phyloP scores from a whole-genome alignment of 2,329 filamentous ascomycete genomes.

The Cladosporium sp. region DNA sequence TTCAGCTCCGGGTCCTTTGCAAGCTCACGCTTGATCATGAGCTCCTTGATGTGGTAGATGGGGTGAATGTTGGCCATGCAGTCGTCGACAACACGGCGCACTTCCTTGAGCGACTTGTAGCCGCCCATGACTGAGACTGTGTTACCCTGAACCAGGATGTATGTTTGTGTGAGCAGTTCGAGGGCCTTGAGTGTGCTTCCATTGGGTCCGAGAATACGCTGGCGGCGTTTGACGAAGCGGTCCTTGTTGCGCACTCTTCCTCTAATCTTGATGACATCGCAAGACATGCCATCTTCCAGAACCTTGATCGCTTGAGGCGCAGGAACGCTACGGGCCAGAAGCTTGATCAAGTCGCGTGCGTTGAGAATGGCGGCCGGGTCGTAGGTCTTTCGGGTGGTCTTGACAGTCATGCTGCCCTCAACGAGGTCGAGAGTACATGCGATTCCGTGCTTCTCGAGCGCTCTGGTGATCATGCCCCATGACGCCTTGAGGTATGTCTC shows the following conservation, averaged over 20 bases:
- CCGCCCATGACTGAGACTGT: slow-evolving; percentile 90
- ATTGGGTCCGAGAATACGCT: slow-evolving; percentile 87
- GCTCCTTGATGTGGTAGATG: slow-evolving; percentile 90
- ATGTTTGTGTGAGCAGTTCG: slow-evolving; percentile 86
- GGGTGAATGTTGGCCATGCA: slow-evolving; percentile 94
- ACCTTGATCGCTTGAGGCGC: slow-evolving; percentile 93
- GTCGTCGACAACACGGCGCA: slow-evolving; percentile 85
- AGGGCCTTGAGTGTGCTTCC: slow-evolving; percentile 93
- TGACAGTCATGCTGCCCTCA: slow-evolving; percentile 94
- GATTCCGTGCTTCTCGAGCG: slow-evolving; percentile 84
- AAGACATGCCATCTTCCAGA: slow-evolving; percentile 85
- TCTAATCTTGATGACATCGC: slow-evolving; percentile 94
- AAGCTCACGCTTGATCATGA: slow-evolving; percentile 92
- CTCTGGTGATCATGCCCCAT: slow-evolving; percentile 87
- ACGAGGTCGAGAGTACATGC: slow-evolving; percentile 91
- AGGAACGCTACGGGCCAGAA: slow-evolving; percentile 87
- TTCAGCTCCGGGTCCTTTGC: slow-evolving; percentile 85
- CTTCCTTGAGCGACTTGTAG: slow-evolving; percentile 90
- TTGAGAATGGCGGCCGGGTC: slow-evolving; percentile 93
- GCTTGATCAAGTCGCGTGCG: slow-evolving; percentile 89
- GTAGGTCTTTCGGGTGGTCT: slow-evolving; percentile 87
- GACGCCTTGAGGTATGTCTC: slow-evolving; percentile 90
- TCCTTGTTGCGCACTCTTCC: slow-evolving; percentile 91
- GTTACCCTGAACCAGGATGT: slow-evolving; percentile 95
- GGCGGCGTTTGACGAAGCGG: slow-evolving; percentile 89